Conservation (phyloP, 148 eudicot species). For the Persicaria tinctoria region DNA sequence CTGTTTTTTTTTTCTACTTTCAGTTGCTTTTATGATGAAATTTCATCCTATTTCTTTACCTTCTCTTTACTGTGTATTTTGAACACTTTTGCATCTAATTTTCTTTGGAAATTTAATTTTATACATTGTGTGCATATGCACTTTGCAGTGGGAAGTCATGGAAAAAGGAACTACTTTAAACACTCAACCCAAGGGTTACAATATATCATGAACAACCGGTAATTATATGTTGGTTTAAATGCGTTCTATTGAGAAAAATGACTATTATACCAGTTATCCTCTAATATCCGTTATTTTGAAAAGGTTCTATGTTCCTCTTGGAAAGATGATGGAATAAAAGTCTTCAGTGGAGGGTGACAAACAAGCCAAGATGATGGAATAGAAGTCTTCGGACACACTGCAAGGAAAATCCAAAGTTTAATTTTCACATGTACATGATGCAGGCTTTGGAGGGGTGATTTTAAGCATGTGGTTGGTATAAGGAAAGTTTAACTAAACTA, state of each 20-base stretch:
- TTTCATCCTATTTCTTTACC: neutral
- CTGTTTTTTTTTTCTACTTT: neutral
- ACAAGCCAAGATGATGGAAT: constrained; percentile 91
- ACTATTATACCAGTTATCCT: neutral
- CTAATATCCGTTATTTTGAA: constrained; percentile 8
- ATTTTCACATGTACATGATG: too few species aligned
- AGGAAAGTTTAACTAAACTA: too few species aligned
- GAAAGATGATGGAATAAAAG: constrained; percentile 93
- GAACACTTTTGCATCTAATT: neutral
- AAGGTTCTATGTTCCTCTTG: constrained; percentile 86
- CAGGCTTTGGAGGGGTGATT: too few species aligned
- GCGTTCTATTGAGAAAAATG: neutral
- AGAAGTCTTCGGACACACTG: too few species aligned
- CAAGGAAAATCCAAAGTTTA: too few species aligned
- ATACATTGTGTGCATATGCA: neutral
- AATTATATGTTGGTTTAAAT: constrained; percentile 2
- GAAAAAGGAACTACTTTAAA: constrained; percentile 43
- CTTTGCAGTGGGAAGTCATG: constrained; percentile 71
- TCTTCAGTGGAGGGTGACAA: constrained; percentile 94
- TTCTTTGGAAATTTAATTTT: neutral
- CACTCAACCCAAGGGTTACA: constrained; percentile 60
- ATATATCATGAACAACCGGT: constrained; percentile 90
- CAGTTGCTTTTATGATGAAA: neutral
- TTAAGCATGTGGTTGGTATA: too few species aligned
- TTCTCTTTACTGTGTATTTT: neutral